A percentile compares a stretch with the other conserved stretches of the same genome.
Conservation (phyloP, 768 basidiomycete species). For the Collybia nuda region DNA sequence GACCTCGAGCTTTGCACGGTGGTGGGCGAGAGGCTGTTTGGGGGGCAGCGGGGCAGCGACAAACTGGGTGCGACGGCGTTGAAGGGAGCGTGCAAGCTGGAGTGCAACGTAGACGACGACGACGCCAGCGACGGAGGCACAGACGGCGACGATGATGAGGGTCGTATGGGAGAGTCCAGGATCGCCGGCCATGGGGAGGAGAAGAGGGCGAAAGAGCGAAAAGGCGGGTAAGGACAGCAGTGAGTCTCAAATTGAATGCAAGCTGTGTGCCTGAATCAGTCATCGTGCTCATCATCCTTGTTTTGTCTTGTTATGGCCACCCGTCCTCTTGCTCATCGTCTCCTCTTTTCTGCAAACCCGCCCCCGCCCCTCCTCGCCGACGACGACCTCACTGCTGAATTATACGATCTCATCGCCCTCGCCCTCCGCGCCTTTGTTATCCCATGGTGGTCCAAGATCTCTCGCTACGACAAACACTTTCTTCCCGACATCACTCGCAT, state of each 20-base stretch:
- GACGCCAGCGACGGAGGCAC: constrained; percentile 39
- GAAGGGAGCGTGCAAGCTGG: constrained; percentile 31
- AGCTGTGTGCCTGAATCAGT: background rate
- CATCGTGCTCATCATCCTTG: no score
- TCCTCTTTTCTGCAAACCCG: constrained; percentile 60
- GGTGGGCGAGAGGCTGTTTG: constrained; percentile 63
- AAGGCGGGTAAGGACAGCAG: background rate
- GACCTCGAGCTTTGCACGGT: constrained; percentile 40
- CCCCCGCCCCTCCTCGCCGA: constrained; percentile 36
- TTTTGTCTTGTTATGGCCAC: constrained; percentile 21
- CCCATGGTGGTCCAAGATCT: constrained; percentile 85
- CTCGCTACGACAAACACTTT: constrained; percentile 82
- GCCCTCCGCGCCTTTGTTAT: constrained; percentile 75
- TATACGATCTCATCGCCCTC: constrained; percentile 81
- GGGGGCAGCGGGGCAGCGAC: constrained; percentile 53
- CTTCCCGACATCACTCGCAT: constrained; percentile 68
- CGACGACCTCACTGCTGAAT: constrained; percentile 61
- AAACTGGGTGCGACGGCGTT: constrained; percentile 17
- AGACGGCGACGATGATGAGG: constrained; percentile 50
- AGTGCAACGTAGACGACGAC: constrained; percentile 34
- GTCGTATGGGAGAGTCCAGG: constrained; percentile 34
- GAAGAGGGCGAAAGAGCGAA: background rate
- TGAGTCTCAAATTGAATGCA: background rate
- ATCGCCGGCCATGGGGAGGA: constrained; percentile 9
- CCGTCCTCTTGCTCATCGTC: constrained; percentile 46